Base-by-base conservation (phyloP, 768 basidiomycete species). In the Suillus placidus region DNA sequence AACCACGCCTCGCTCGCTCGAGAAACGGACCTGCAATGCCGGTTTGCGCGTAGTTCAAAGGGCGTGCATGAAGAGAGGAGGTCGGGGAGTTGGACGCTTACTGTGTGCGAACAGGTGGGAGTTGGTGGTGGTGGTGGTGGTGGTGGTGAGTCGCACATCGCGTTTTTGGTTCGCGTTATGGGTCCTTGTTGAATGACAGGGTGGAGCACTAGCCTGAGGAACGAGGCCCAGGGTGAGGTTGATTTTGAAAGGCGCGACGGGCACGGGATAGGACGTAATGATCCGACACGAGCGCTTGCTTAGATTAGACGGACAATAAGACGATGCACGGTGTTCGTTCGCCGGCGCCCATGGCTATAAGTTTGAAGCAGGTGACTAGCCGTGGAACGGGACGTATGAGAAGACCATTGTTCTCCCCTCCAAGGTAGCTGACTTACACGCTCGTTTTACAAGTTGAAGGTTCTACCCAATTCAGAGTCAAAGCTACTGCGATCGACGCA, bases 11-110 rank as follows among this genome's bases (percentile, higher is more conserved):
- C 77, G 55, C 75, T 75, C 38, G 73, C 71, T 10, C 60, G 68
- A 5, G 77, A 75, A 61, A 72, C 72, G 37, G 40, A 62, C 62
- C 67, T 63, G 38, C 77, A 76, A 64, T 76, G 77, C 23, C 18
- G 72, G 65, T 74, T 76, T 56, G 71, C 64, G 42, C 66, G 73
- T 60, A 76, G 38, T 47, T 78, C 72, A 20, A 76, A 77, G 0
- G 60, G 30, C 3, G 55, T 70, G 65, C 74, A 77, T 13, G 63
- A 40, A 9, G 77, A 64, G 30, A 71, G 45, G 45, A 76, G 68
- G 63, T 76, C 77, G 0, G 76, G 76, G 14, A 76, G 73, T 38
- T 76, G 76, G 45, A 78, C 65, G 67, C 75, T 78, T 55, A 61
- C 61, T 49, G 64, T 68, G 61, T 42, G 45, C 60, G 64, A 30